These are phyloP conservation scores for Pholiota adiposa DNA, from an alignment of 1,284 basidiomycete genomes.

Conservation along the genomic window DNA sequence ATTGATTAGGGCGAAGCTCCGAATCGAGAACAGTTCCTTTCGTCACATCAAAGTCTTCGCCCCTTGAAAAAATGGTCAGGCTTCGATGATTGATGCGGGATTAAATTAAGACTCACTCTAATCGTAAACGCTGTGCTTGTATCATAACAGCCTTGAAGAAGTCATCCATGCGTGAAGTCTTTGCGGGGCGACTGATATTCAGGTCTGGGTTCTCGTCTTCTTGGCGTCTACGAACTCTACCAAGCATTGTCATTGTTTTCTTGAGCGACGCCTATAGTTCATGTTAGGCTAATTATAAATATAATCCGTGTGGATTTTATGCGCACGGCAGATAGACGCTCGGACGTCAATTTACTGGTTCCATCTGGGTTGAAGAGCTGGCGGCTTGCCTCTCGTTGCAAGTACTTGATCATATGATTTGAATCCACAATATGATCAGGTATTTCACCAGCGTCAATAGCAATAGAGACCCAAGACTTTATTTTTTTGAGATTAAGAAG, in stretches of 20 bases:
- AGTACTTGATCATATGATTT: conserved; percentile 13
- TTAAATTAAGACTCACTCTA: conserved; percentile 9
- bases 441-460: conserved; percentile 4
- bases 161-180: conserved; percentile 10
- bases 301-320: no score
- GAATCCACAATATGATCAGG: conserved; percentile 13
- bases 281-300: neutral
- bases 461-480: conserved; percentile 8
- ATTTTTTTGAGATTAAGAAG: neutral
- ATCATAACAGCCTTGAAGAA: conserved; percentile 16
- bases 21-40: no score
- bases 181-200: neutral
- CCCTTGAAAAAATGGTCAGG: no score
- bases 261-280: conserved; percentile 14
- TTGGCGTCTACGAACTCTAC: conserved; percentile 13
- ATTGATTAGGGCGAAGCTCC: no score
- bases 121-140: conserved; percentile 10
- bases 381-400: conserved; percentile 12
- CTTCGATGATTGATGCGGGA: no score
- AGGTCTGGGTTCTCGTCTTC: conserved; percentile 14
- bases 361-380: conserved; percentile 9
- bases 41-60: no score
- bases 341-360: neutral
- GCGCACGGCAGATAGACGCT: conserved; percentile 10
- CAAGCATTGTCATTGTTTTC: conserved; percentile 17